A percentile compares a stretch with the other conserved stretches of the same genome.
phyloP scores from a whole-genome alignment of 495 filamentous ascomycete genomes.

The Trichoderma virens region DNA sequence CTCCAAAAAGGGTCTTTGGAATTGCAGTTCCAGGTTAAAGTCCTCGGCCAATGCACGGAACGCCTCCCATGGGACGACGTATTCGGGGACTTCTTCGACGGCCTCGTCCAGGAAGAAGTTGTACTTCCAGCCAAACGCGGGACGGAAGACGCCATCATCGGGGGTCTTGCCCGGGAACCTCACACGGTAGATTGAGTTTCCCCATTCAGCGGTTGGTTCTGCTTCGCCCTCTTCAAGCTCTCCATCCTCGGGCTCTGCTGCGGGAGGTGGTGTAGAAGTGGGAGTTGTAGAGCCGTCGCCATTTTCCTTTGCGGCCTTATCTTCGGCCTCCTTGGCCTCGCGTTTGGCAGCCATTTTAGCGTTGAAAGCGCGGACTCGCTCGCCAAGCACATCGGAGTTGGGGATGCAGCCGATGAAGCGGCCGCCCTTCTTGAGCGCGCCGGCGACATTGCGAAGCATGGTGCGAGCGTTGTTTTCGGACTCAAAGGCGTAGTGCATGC shows the following conservation, averaged over 20 bases:
- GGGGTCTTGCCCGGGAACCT: conserved; percentile 76
- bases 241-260: conserved; percentile 26
- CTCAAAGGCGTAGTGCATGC: conserved; percentile 98
- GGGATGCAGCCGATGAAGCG: conserved; percentile 90
- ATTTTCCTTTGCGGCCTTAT: conserved; percentile 18
- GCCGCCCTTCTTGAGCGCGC: conserved; percentile 83
- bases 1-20: conserved; percentile 79
- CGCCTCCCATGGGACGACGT: conserved; percentile 96
- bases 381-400: conserved; percentile 78
- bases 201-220: conserved; percentile 66
- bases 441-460: conserved; percentile 91
- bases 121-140: conserved; percentile 96
- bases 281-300: conserved; percentile 11
- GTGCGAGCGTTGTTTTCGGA: conserved; percentile 76
- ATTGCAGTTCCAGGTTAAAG: conserved; percentile 91
- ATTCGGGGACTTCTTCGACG: conserved; percentile 92
- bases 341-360: conserved; percentile 43
- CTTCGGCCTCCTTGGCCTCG: conserved; percentile 30
- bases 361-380: conserved; percentile 56
- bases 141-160: conserved; percentile 75
- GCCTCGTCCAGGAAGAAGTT: conserved; percentile 93
- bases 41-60: conserved; percentile 93
- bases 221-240: conserved; percentile 41
- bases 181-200: conserved; percentile 85
- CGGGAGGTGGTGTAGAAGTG: background rate